phyloP scores from a whole-genome alignment of 345 rosid species.

The Eucalyptus pauciflora region DNA sequence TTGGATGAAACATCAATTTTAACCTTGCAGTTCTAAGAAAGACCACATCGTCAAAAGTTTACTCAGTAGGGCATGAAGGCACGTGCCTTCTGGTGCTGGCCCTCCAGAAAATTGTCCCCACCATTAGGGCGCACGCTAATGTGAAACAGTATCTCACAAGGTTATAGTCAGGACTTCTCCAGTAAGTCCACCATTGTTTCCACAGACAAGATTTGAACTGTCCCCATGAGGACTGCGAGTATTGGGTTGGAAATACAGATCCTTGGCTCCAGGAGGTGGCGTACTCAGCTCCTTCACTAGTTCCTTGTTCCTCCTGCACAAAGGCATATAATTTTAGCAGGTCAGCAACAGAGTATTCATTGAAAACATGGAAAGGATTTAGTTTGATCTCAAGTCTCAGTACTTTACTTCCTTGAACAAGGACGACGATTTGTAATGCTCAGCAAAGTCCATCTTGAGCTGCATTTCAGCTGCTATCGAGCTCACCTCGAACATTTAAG shows the following conservation, averaged over 20 bases:
- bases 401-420: conserved; percentile 38
- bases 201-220: conserved; percentile 30
- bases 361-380: not conserved
- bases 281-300: conserved; percentile 8
- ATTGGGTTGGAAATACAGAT: conserved; percentile 12
- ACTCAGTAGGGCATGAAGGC: not conserved
- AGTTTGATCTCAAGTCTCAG: not conserved
- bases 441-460: conserved; percentile 70
- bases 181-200: conserved; percentile 31
- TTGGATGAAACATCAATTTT: not conserved
- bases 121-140: conserved; percentile 6
- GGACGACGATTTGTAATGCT: conserved; percentile 42
- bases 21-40: not conserved
- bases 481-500: conserved; percentile 93
- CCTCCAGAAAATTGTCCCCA: conserved; percentile 25
- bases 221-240: conserved; percentile 19
- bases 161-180: conserved; percentile 37
- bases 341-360: not conserved
- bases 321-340: not conserved
- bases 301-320: conserved; percentile 11
- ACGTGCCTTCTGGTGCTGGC: conserved; percentile 12
- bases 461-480: conserved; percentile 59
- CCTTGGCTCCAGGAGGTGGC: conserved; percentile 22
- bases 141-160: conserved; percentile 20
- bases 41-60: not conserved